Percentiles rank a stretch among this genome's conserved stretches.
phyloP scores from a whole-genome alignment of 2,329 filamentous ascomycete genomes.

The Cytospora piceae region DNA sequence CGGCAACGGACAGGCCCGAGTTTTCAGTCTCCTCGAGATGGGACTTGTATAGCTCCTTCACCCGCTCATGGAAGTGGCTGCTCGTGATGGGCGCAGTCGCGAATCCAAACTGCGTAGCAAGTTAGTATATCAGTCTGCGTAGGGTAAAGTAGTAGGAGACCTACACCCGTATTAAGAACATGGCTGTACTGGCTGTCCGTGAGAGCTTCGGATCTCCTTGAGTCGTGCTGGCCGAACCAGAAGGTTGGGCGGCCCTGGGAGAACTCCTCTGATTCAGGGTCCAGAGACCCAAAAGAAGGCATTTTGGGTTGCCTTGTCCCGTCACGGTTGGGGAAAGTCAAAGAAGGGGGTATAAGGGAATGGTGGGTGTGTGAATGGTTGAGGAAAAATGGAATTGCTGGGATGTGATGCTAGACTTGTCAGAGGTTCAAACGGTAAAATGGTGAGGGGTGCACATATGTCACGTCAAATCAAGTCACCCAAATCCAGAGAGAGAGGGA shows the following conservation, averaged over 20 bases:
- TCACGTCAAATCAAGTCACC: background rate
- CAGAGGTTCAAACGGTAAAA: background rate
- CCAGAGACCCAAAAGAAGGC: slow-evolving; percentile 33
- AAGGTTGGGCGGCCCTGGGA: slow-evolving; percentile 50
- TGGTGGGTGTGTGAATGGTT: background rate
- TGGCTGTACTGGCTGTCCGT: slow-evolving; percentile 67
- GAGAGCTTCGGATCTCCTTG: slow-evolving; percentile 61
- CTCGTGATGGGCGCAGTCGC: slow-evolving; percentile 80
- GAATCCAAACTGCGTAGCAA: slow-evolving; percentile 69
- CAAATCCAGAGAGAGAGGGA: background rate
- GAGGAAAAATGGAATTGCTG: background rate
- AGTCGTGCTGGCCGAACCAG: slow-evolving; percentile 77
- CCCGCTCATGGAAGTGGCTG: slow-evolving; percentile 68
- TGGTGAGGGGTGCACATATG: slow-evolving; percentile 2
- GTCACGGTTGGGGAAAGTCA: background rate
- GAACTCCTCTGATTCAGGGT: slow-evolving; percentile 38
- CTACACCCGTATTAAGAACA: slow-evolving; percentile 70
- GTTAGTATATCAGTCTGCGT: slow-evolving; percentile 7
- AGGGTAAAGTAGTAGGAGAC: slow-evolving; percentile 38
- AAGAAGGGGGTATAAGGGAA: background rate
- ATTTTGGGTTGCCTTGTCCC: slow-evolving; percentile 19
- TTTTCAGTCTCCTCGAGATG: slow-evolving; percentile 53
- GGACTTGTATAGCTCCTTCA: slow-evolving; percentile 63
- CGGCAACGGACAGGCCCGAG: slow-evolving; percentile 41
- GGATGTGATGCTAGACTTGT: background rate